Conservation (phyloP, 2,329 filamentous ascomycete genomes). For the Keithomyces neogunnii region DNA sequence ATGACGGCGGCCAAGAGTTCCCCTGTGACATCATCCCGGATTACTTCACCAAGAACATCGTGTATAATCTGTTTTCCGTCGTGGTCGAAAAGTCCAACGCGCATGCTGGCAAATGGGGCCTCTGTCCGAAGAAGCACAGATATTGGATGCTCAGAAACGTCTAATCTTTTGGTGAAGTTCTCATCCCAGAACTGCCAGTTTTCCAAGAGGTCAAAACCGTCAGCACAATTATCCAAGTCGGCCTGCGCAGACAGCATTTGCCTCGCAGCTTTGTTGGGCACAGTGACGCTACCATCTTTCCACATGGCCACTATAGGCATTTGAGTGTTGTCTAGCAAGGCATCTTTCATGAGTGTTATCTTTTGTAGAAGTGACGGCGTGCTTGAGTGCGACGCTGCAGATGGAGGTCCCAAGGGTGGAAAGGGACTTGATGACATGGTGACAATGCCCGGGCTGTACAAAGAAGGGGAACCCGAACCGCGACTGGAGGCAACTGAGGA, state of each 20-base stretch:
- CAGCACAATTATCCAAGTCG: conserved; percentile 29
- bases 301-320: conserved; percentile 73
- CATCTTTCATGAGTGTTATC: conserved; percentile 67
- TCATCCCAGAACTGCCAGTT: conserved; percentile 56
- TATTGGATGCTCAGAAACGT: conserved; percentile 57
- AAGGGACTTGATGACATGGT: conserved; percentile 51
- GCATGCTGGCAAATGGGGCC: conserved; percentile 47
- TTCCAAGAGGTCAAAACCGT: conserved; percentile 48
- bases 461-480: conserved; percentile 37
- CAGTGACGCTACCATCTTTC: conserved; percentile 67
- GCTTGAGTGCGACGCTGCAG: conserved; percentile 42
- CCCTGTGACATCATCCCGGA: conserved; percentile 57
- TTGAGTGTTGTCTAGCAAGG: conserved; percentile 64
- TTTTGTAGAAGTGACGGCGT: conserved; percentile 64
- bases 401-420: conserved; percentile 58
- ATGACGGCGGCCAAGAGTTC: conserved; percentile 69
- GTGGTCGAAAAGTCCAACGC: conserved; percentile 54
- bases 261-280: conserved; percentile 61
- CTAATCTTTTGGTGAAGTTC: conserved; percentile 53
- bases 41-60: conserved; percentile 59
- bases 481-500: conserved; percentile 39
- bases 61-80: conserved; percentile 46
- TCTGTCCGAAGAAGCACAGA: conserved; percentile 54
- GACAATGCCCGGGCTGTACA: conserved; percentile 42
- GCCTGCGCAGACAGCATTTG: conserved; percentile 37